Evolutionary conservation across 352 stramenopile genomes (phyloP), one percentile per base, ranked within the genome.

Genomic region (Pythium dissotocum): DNA sequence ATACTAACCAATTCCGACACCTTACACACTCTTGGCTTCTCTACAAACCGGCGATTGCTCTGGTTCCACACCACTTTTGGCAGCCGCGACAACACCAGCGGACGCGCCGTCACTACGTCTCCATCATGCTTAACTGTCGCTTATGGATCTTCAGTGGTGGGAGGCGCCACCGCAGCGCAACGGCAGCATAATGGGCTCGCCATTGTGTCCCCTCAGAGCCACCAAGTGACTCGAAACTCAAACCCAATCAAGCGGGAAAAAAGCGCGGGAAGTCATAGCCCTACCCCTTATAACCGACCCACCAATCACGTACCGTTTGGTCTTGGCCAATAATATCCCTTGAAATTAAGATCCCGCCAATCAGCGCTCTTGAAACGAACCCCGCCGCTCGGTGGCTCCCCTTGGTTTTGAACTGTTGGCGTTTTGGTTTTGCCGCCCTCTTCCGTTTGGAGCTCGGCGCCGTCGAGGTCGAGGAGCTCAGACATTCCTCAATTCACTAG

Each of bases 401-500:
- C 33, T 65, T 48, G 36, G 58, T 16, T 61, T 58, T 33, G n/a
- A 51, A 62, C 53, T 49, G 40, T 49, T 49, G 40, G 40, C 40
- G 40, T 60, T 52, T 30, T 67, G 60, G 33, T 58, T 40, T 26
- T 48, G 26, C 40, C 40, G 40, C 40, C 40, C 40, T 49, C 40
- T 49, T 24, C 40, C 40, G 40, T 49, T 49, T 49, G 40, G 40
- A 42, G 36, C 36, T 42, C 40, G 38, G 38, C 38, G 38, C 14
- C 40, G 40, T 1, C 40, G 40, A 24, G 40, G 40, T 49, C 40
- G 3, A 24, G 18, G 6, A 26, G 40, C 40, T 49, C 40, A 49
- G 16, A 49, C 71, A 77, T 73, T 75, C 69, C 70, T 67, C 75
- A 75, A 75, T 77, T 78, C 63, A 57, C 67, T 61, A 67, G 67